Percentiles rank a stretch among this genome's conserved stretches.
Evolutionary conservation across 768 basidiomycete species (phyloP).

Genomic region (Boletellus emodensis): DNA sequence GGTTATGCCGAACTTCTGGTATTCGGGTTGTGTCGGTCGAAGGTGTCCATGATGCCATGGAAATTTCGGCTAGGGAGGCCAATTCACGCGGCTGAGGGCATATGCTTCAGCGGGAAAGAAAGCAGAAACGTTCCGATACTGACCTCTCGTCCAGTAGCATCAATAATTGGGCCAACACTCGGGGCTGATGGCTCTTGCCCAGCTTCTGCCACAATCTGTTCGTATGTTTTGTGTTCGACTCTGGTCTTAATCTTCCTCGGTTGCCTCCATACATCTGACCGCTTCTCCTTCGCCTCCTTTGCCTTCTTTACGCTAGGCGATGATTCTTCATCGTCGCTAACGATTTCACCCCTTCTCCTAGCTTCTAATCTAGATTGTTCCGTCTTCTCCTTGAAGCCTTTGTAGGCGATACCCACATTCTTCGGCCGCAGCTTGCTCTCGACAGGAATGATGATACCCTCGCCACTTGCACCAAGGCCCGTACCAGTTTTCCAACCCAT

Average conservation of each 20-base stretch:
- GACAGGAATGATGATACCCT: conserved; percentile 85
- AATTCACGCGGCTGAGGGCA: conserved; percentile 74
- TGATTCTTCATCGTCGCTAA: conserved; percentile 67
- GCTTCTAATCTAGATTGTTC: conserved; percentile 82
- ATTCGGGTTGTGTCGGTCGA: conserved; percentile 83
- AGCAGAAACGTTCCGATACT: conserved; percentile 26
- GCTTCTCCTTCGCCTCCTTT: conserved; percentile 54
- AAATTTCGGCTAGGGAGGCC: conserved; percentile 75
- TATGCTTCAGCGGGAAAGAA: conserved; percentile 4
- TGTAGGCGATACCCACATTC: conserved; percentile 83
- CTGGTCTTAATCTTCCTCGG: conserved; percentile 81
- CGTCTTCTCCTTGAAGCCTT: conserved; percentile 86
- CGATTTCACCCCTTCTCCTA: conserved; percentile 61
- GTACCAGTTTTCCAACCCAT: conserved; percentile 91
- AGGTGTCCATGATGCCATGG: conserved; percentile 77
- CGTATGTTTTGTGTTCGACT: conserved; percentile 94
- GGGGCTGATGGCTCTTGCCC: conserved; percentile 52
- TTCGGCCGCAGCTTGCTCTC: conserved; percentile 82
- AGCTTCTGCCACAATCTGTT: conserved; percentile 88
- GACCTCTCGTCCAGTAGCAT: conserved; percentile 91
- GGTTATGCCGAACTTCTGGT: conserved; percentile 95
- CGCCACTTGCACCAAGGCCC: conserved; percentile 70
- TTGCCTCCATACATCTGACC: conserved; percentile 81
- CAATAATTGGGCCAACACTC: conserved; percentile 84
- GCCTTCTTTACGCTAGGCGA: conserved; percentile 31